Evolutionary conservation across 495 filamentous ascomycete genomes (phyloP).

Genomic region (Aspergillus cavernicola): DNA sequence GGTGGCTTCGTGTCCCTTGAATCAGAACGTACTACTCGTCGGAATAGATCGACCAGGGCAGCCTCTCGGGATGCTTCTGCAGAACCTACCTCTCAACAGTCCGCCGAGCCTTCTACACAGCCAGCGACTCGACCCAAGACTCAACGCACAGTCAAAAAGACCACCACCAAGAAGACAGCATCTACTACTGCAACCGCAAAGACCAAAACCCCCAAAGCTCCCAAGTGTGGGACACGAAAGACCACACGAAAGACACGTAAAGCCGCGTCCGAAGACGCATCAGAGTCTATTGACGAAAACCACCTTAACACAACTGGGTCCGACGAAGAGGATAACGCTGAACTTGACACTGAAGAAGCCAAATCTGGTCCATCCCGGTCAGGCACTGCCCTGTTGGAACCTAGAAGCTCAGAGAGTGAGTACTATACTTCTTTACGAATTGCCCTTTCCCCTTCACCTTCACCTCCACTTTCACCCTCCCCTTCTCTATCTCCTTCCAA

Average conservation of each 20-base stretch:
- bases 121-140: conserved; percentile 12
- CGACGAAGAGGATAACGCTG: conserved; percentile 3
- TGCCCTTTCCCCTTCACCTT: not conserved
- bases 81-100: conserved; percentile 3
- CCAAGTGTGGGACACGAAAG: conserved; percentile 10
- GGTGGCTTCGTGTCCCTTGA: conserved; percentile 24
- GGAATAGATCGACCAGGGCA: conserved; percentile 16
- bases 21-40: conserved; percentile 12
- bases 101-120: conserved; percentile 14
- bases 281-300: not conserved
- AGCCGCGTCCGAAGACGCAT: not conserved
- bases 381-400: conserved; percentile 9
- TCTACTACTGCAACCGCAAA: conserved; percentile 5
- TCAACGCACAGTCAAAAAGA: conserved; percentile 13
- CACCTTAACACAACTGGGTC: not conserved
- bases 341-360: not conserved
- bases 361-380: not conserved
- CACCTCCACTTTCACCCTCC: not conserved
- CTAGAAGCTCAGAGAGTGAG: conserved; percentile 15
- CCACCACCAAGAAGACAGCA: conserved; percentile 3
- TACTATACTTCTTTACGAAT: not conserved
- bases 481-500: too few relatives aligned
- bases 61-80: conserved; percentile 1
- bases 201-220: conserved; percentile 5
- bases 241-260: conserved; percentile 8